phyloP scores from a whole-genome alignment of 78 protist genomes.

The Dictyostelium intermedium region DNA sequence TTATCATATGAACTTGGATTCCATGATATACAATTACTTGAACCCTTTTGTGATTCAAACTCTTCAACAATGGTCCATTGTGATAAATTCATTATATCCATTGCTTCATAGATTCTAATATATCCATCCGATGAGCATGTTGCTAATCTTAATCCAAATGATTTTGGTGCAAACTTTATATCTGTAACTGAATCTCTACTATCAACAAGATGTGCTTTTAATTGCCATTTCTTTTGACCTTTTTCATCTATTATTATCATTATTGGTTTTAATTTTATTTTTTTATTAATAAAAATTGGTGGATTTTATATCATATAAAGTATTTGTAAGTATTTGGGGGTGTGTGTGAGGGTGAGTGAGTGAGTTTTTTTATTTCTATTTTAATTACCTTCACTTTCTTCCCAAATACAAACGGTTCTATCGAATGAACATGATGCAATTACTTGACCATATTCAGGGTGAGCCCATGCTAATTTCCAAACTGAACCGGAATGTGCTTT shows the following conservation, averaged over 20 bases:
- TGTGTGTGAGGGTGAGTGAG: not conserved
- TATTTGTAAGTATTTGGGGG: too few species aligned
- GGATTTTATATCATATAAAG: too few species aligned
- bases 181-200: slow-evolving; percentile 82
- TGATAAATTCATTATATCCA: slow-evolving; percentile 89
- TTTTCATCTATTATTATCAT: slow-evolving; percentile 25
- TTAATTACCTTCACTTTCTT: slow-evolving; percentile 79
- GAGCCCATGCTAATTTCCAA: slow-evolving; percentile 93
- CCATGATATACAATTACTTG: slow-evolving; percentile 90
- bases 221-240: slow-evolving; percentile 22
- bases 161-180: slow-evolving; percentile 89
- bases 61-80: slow-evolving; percentile 86
- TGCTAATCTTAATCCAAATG: slow-evolving; percentile 86
- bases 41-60: slow-evolving; percentile 70
- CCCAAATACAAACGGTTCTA: slow-evolving; percentile 90
- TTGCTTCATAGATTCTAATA: slow-evolving; percentile 93
- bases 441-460: slow-evolving; percentile 94
- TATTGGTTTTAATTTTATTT: not conserved
- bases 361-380: too few species aligned
- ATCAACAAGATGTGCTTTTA: slow-evolving; percentile 82
- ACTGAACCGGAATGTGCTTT: slow-evolving; percentile 91
- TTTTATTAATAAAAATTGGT: too few species aligned
- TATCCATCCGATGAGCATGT: slow-evolving; percentile 89
- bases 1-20: slow-evolving; percentile 74
- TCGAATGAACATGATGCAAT: slow-evolving; percentile 93